Evolutionary conservation across 2,329 filamentous ascomycete species (phyloP).

Genomic region (Trichoderma gracile): DNA sequence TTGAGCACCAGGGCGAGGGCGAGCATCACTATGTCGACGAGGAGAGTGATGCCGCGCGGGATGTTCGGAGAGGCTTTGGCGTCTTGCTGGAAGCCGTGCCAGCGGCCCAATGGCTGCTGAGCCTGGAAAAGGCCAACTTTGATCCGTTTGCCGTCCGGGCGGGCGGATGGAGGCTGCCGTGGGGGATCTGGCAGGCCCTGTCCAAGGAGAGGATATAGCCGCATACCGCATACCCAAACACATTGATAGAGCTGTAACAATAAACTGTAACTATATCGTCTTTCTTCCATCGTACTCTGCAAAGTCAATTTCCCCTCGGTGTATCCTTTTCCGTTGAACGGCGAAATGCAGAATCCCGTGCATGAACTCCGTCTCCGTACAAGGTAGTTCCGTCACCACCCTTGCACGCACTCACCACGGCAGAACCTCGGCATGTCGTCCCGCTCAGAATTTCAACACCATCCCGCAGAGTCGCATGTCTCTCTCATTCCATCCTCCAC

Average conservation of each 20-base stretch:
- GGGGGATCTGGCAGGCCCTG: constrained; percentile 62
- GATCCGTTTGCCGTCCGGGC: constrained; percentile 70
- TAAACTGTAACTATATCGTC: too few relatives aligned
- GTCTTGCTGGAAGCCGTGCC: constrained; percentile 79
- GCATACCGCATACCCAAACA: too few relatives aligned
- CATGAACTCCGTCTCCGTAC: too few relatives aligned
- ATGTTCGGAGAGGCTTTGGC: constrained; percentile 67
- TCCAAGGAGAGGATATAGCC: constrained; percentile 50
- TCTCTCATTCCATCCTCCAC: constrained; percentile 7
- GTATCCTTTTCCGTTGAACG: neutral
- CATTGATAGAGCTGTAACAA: too few relatives aligned
- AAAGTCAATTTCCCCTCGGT: neutral
- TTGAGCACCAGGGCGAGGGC: constrained; percentile 80
- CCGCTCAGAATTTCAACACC: constrained; percentile 30
- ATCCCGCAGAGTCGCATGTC: constrained; percentile 28
- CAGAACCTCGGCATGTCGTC: constrained; percentile 35
- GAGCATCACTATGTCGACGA: constrained; percentile 59
- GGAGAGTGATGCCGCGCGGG: constrained; percentile 41
- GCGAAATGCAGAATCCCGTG: neutral
- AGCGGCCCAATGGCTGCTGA: constrained; percentile 74
- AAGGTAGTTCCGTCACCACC: neutral
- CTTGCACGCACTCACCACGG: constrained; percentile 31
- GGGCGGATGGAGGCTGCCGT: constrained; percentile 78
- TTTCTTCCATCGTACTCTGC: too few relatives aligned
- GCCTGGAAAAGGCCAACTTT: constrained; percentile 79